Conservation (phyloP, 1,284 basidiomycete species). For the Quambalaria eucalypti region DNA sequence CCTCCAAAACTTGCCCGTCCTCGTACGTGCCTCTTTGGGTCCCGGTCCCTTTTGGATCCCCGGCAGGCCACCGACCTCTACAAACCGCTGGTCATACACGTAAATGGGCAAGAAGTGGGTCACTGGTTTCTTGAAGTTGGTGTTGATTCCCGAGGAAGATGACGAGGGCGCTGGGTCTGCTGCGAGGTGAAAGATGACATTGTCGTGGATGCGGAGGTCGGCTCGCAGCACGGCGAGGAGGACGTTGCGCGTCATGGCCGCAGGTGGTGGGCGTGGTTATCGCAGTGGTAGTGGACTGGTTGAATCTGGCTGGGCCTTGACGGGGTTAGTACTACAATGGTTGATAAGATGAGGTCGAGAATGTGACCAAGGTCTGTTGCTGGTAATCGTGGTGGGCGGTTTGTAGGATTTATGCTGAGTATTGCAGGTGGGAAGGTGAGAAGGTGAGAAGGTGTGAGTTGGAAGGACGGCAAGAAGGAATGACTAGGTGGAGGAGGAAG, state of each 20-base stretch:
- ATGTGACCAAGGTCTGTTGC: too few species aligned
- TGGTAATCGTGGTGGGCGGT: too few species aligned
- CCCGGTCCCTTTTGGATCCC: conserved; percentile 15
- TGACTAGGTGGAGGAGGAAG: too few species aligned
- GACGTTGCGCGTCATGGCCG: neutral
- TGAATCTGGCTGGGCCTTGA: too few species aligned
- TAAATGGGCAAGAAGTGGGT: conserved; percentile 37
- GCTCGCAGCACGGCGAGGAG: conserved; percentile 15
- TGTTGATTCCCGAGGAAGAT: conserved; percentile 2
- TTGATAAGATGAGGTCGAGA: too few species aligned
- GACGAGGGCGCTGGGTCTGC: conserved; percentile 14
- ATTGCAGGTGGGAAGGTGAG: too few species aligned
- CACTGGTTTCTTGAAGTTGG: conserved; percentile 18
- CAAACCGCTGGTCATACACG: conserved; percentile 27
- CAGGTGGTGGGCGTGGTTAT: too few species aligned
- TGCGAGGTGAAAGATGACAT: conserved; percentile 30
- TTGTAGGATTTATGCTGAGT: too few species aligned
- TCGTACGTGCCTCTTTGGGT: conserved; percentile 22
- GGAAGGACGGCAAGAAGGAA: too few species aligned
- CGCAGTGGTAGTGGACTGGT: too few species aligned
- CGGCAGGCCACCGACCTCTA: conserved; percentile 30
- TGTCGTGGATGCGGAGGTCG: conserved; percentile 35
- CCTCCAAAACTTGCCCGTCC: conserved; percentile 24
- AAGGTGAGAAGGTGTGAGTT: too few species aligned
- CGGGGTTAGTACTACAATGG: too few species aligned